Base-by-base conservation (phyloP, 2,329 filamentous ascomycete genomes). In the Colletotrichum salicis region DNA sequence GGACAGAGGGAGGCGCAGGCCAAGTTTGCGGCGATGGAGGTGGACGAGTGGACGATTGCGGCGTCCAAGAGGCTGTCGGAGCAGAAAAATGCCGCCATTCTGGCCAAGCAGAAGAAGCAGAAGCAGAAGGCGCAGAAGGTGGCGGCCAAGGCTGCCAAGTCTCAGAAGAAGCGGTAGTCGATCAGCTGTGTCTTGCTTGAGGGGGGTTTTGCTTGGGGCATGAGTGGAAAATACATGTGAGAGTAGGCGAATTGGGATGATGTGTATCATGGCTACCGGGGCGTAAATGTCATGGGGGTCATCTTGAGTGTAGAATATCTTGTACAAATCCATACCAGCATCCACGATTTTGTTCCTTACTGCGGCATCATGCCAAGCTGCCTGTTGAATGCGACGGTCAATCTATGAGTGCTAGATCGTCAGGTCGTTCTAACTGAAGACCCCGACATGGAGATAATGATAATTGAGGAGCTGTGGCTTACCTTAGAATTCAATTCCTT, bases 1-100 rank as follows among this genome's bases (percentile, higher is more conserved):
- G 83, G 84, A 1, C 81, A 84, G 79, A 79, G 79, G 74, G 81
- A 81, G 79, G 81, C 82, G 33, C 79, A 76, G 71, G 75, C 72
- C 72, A 80, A 76, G 77, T 79, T 74, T 6, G 79, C 73, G 11
- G 74, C 70, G 29, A 69, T 67, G 66, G 73, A 77, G 52, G 60
- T 74, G 56, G 76, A 77, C 57, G 76, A 77, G 73, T 77, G 76
- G 76, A 75, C 76, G 12, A 71, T 72, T 31, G 74, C 72, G 35
- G 76, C 76, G 41, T 65, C 71, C 71, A 75, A 71, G 64, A 76
- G 75, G 41, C 74, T 78, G 6, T 79, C 80, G 74, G 74, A 75
- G 64, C 78, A 77, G 41, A 77, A 52, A 57, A 71, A 75, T 57
- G 75, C 72, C 29, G 76, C 76, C 15, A 74, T 76, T 12, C 76